phyloP scores from a whole-genome alignment of 139 green algal species.

The Tetraselmis chui region DNA sequence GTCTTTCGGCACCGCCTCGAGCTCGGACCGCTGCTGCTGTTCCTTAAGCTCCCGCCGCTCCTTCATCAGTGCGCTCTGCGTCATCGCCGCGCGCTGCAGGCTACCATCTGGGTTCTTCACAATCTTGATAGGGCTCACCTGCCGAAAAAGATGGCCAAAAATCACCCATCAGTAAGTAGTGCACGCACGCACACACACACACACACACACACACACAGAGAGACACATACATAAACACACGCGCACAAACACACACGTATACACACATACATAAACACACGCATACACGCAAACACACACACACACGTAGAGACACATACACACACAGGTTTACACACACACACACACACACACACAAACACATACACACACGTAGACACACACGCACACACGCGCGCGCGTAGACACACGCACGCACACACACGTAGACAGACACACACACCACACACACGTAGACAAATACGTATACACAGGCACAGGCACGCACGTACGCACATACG shows the following conservation, averaged over 20 bases:
- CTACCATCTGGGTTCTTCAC: slow-evolving; percentile 97
- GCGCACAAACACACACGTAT: neutral
- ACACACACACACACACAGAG: neutral
- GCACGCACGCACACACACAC: neutral
- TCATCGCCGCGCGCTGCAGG: slow-evolving; percentile 96
- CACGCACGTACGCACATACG: too few relatives aligned
- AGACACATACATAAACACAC: neutral
- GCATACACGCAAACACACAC: neutral
- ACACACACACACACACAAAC: too few relatives aligned
- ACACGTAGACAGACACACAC: too few relatives aligned
- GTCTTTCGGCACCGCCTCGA: slow-evolving; percentile 91
- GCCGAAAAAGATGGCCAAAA: neutral
- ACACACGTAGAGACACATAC: neutral
- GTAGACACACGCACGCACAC: too few relatives aligned
- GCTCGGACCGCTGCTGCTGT: slow-evolving; percentile 87
- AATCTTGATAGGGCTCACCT: slow-evolving; percentile 91
- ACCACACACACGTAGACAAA: too few relatives aligned
- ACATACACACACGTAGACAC: too few relatives aligned
- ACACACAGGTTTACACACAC: too few relatives aligned
- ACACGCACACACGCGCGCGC: too few relatives aligned
- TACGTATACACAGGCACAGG: too few relatives aligned
- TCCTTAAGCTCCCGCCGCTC: slow-evolving; percentile 92
- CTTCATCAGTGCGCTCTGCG: slow-evolving; percentile 86
- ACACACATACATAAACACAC: neutral
- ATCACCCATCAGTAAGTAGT: neutral